A percentile compares a stretch with the other conserved stretches of the same genome.
These are phyloP conservation scores for Coniochaeta ligniaria DNA, from an alignment of 2,329 filamentous ascomycete genomes.

Conservation along the genomic window DNA sequence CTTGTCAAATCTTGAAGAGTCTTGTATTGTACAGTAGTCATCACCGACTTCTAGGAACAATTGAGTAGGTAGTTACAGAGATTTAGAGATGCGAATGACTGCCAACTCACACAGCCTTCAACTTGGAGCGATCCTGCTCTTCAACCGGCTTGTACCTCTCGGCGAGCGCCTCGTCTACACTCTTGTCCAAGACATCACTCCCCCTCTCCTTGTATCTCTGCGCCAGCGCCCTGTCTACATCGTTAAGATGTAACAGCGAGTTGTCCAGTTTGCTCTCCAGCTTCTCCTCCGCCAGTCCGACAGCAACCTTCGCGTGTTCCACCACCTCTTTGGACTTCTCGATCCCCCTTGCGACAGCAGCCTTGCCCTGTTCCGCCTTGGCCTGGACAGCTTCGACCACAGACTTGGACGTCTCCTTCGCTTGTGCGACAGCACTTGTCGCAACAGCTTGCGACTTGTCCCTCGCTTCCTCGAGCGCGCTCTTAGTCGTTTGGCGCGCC, in stretches of 20 bases:
- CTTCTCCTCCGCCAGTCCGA: conserved; percentile 28
- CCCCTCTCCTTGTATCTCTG: conserved; percentile 40
- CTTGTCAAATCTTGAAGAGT: not conserved
- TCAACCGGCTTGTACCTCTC: conserved; percentile 47
- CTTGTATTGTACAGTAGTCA: not conserved
- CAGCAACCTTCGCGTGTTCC: conserved; percentile 27
- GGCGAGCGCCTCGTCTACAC: conserved; percentile 43
- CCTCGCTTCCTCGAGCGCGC: conserved; percentile 25
- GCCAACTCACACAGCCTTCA: not conserved
- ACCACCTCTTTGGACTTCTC: conserved; percentile 33
- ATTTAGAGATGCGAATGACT: no score
- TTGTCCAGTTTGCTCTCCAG: conserved; percentile 15
- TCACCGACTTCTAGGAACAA: not conserved
- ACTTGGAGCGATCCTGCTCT: conserved; percentile 34
- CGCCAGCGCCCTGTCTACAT: conserved; percentile 41
- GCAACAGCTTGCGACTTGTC: conserved; percentile 14
- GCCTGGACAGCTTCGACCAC: conserved; percentile 16
- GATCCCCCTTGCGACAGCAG: conserved; percentile 26
- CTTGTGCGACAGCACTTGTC: conserved; percentile 12
- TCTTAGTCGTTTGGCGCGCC: conserved; percentile 24
- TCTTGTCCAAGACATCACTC: conserved; percentile 32
- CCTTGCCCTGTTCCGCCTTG: conserved; percentile 24
- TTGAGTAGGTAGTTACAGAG: not conserved
- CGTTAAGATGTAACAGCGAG: conserved; percentile 19
- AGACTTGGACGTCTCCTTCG: conserved; percentile 13